phyloP scores from a whole-genome alignment of 495 filamentous ascomycete genomes.

The Aspergillus indologenus region DNA sequence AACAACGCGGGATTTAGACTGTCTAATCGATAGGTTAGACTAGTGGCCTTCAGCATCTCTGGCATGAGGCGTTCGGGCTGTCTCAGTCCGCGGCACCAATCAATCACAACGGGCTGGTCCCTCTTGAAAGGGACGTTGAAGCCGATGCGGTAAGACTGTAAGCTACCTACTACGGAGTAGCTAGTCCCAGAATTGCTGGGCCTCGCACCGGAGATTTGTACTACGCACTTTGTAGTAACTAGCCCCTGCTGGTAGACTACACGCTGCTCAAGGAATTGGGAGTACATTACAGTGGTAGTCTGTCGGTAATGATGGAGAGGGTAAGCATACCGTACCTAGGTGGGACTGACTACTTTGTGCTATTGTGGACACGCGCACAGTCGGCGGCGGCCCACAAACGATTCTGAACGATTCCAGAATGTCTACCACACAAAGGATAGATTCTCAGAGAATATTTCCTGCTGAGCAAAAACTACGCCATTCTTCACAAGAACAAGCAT shows the following conservation, averaged over 20 bases:
- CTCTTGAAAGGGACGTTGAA: neutral
- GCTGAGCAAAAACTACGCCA: neutral
- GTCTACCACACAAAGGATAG: neutral
- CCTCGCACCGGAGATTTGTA: neutral
- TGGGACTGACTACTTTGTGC: neutral
- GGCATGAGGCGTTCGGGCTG: neutral
- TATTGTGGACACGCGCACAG: neutral
- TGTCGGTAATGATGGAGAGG: neutral
- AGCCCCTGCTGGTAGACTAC: too few species aligned
- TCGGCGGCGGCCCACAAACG: slow-evolving; percentile 5
- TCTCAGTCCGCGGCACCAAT: neutral
- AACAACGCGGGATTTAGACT: too few species aligned
- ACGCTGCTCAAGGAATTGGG: neutral
- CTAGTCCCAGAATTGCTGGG: neutral
- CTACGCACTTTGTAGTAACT: neutral
- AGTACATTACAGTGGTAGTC: neutral
- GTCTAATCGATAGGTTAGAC: too few species aligned
- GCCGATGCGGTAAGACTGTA: neutral
- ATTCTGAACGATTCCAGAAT: slow-evolving; percentile 14
- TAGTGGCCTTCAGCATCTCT: neutral
- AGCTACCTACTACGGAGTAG: too few species aligned
- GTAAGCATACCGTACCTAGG: neutral
- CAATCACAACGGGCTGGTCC: neutral
- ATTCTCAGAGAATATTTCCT: neutral
- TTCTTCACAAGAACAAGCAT: slow-evolving; percentile 9